These are phyloP conservation scores for Pseudogymnoascus sp. DNA, from an alignment of 2,329 filamentous ascomycete species.

Conservation along the genomic window DNA sequence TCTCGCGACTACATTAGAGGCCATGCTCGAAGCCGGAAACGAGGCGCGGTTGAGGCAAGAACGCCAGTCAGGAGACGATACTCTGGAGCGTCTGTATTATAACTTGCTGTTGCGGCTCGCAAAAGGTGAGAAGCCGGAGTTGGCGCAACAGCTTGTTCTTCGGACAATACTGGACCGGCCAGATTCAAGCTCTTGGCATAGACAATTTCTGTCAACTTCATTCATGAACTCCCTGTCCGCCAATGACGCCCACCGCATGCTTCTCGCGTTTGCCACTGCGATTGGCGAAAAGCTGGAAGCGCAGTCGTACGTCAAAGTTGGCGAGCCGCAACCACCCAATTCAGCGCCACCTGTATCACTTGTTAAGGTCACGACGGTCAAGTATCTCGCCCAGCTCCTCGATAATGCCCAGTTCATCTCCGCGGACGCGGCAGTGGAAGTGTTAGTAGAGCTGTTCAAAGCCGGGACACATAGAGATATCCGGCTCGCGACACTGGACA, in stretches of 20 bases:
- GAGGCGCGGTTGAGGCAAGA: constrained; percentile 12
- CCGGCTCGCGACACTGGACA: constrained; percentile 26
- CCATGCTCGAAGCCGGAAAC: constrained; percentile 13
- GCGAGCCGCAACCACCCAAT: constrained; percentile 8
- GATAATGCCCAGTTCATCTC: constrained; percentile 27
- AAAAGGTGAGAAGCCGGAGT: constrained; percentile 25
- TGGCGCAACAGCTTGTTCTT: constrained; percentile 25
- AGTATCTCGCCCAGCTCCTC: constrained; percentile 33
- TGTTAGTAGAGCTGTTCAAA: constrained; percentile 26
- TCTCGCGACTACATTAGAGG: constrained; percentile 9
- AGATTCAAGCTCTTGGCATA: constrained; percentile 35
- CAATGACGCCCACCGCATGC: constrained; percentile 22
- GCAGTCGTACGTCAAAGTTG: constrained; percentile 16
- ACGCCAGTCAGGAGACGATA: constrained; percentile 9
- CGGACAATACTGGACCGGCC: constrained; percentile 26
- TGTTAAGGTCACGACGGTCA: constrained; percentile 35
- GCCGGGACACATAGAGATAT: constrained; percentile 31
- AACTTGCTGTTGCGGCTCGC: constrained; percentile 20
- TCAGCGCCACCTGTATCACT: constrained; percentile 3
- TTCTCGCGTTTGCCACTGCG: constrained; percentile 23
- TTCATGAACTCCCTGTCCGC: constrained; percentile 29
- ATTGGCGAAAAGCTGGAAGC: constrained; percentile 25
- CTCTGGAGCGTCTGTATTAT: constrained; percentile 22
- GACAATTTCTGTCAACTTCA: constrained; percentile 25
- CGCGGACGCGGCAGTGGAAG: constrained; percentile 19